Percentiles rank a stretch among this genome's conserved stretches.
phyloP scores from a whole-genome alignment of 176 grass and related monocot species.

The Zizania latifolia region DNA sequence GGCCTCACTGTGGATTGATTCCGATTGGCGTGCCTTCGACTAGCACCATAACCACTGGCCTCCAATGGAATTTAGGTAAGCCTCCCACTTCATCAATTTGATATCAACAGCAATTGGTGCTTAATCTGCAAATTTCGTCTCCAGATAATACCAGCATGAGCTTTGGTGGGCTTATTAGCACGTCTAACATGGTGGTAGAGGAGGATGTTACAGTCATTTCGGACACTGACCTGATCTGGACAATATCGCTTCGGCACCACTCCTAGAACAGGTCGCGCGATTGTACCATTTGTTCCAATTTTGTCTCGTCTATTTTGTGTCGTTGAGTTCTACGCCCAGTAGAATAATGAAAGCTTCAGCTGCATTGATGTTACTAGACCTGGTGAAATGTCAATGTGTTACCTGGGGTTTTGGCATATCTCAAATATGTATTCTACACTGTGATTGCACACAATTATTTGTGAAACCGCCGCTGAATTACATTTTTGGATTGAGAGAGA shows the following conservation, averaged over 20 bases:
- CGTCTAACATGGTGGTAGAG: conserved; percentile 59
- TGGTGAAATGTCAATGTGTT: neutral
- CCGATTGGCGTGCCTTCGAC: conserved; percentile 52
- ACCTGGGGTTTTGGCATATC: neutral
- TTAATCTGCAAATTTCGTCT: neutral
- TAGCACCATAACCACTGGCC: conserved; percentile 64
- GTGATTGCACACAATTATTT: neutral
- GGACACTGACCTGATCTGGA: conserved; percentile 75
- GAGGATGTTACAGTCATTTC: conserved; percentile 51
- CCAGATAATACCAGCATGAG: conserved; percentile 53
- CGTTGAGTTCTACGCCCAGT: neutral
- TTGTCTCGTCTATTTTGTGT: neutral
- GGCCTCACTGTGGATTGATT: conserved; percentile 70
- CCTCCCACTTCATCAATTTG: conserved; percentile 2
- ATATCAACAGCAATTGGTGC: neutral
- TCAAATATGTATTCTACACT: neutral
- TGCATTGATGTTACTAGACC: neutral
- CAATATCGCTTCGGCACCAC: conserved; percentile 57
- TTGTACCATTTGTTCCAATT: conserved; percentile 7
- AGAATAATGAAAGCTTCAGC: neutral
- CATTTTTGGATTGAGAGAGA: no score
- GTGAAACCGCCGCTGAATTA: neutral
- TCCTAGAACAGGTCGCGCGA: neutral
- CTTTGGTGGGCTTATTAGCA: conserved; percentile 73
- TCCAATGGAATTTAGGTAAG: conserved; percentile 72